Evolutionary conservation across 2,329 filamentous ascomycete species (phyloP).

Genomic region (Cercospora canescens): DNA sequence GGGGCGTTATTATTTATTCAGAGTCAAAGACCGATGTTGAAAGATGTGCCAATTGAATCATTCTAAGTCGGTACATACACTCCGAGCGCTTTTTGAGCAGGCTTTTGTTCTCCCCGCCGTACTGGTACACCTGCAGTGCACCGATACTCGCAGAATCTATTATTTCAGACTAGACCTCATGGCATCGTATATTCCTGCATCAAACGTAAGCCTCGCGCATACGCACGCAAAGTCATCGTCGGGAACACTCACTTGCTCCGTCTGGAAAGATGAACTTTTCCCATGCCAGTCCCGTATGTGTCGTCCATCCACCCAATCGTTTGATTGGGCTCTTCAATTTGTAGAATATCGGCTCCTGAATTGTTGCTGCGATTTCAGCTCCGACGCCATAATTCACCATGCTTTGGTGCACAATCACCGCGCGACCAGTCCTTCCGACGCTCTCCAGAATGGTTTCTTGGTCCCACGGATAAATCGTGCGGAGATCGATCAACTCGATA

Average conservation of each 20-base stretch:
- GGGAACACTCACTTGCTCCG: constrained; percentile 72
- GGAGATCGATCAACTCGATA: constrained; percentile 85
- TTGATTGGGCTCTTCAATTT: constrained; percentile 81
- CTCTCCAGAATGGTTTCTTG: constrained; percentile 76
- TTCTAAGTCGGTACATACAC: too few species aligned
- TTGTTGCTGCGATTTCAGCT: constrained; percentile 82
- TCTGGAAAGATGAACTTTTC: constrained; percentile 75
- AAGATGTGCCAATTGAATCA: too few species aligned
- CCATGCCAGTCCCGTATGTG: constrained; percentile 75
- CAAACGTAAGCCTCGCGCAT: too few species aligned
- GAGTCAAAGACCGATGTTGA: too few species aligned
- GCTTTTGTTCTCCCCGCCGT: too few species aligned
- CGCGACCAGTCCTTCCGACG: constrained; percentile 82
- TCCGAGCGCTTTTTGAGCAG: too few species aligned
- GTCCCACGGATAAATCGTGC: constrained; percentile 92
- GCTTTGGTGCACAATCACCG: constrained; percentile 86
- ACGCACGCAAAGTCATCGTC: too few species aligned
- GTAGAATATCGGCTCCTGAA: constrained; percentile 85
- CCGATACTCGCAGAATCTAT: too few species aligned
- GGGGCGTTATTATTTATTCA: too few species aligned
- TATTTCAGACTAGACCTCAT: too few species aligned
- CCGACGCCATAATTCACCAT: constrained; percentile 90
- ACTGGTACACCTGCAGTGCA: too few species aligned
- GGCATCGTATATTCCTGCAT: constrained; percentile 55
- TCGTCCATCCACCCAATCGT: constrained; percentile 86